phyloP scores from a whole-genome alignment of 116 monocot genomes.

The Posidonia oceanica region DNA sequence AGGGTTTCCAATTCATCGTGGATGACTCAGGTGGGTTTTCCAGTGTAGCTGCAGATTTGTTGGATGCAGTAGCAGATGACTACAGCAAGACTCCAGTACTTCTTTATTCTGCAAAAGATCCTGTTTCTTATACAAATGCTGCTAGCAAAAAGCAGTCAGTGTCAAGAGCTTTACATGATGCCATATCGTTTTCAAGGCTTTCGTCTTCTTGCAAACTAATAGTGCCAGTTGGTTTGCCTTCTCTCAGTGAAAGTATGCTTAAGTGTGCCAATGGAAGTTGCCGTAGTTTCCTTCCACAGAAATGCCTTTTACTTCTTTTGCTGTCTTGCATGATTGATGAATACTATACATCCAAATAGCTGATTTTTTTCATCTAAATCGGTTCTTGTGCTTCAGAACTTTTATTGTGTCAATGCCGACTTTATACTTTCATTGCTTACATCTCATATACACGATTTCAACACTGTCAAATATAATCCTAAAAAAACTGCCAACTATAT shows the following conservation, averaged over 20 bases:
- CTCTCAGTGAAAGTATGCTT: slow-evolving; percentile 54
- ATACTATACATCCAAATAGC: too few species aligned
- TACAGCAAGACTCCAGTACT: slow-evolving; percentile 73
- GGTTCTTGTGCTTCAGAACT: too few species aligned
- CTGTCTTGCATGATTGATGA: neutral
- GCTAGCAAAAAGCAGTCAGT: slow-evolving; percentile 32
- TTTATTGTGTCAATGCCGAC: too few species aligned
- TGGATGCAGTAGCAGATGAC: slow-evolving; percentile 77
- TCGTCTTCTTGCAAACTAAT: slow-evolving; percentile 56
- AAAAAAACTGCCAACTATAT: too few species aligned
- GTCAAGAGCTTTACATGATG: slow-evolving; percentile 67
- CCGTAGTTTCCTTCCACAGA: too few species aligned
- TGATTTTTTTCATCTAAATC: too few species aligned
- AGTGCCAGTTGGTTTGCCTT: slow-evolving; percentile 81
- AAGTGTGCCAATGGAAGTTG: too few species aligned
- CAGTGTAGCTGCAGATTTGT: slow-evolving; percentile 56
- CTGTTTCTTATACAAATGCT: slow-evolving; percentile 18
- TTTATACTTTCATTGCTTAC: too few species aligned
- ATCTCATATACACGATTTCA: too few species aligned
- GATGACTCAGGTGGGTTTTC: slow-evolving; percentile 93
- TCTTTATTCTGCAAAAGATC: slow-evolving; percentile 62
- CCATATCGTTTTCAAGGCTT: slow-evolving; percentile 76
- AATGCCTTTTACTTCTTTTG: too few species aligned
- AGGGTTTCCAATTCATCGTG: slow-evolving; percentile 91
- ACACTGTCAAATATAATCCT: too few species aligned